phyloP scores from a whole-genome alignment of 176 grass and related monocot genomes.

The Carex parvula region DNA sequence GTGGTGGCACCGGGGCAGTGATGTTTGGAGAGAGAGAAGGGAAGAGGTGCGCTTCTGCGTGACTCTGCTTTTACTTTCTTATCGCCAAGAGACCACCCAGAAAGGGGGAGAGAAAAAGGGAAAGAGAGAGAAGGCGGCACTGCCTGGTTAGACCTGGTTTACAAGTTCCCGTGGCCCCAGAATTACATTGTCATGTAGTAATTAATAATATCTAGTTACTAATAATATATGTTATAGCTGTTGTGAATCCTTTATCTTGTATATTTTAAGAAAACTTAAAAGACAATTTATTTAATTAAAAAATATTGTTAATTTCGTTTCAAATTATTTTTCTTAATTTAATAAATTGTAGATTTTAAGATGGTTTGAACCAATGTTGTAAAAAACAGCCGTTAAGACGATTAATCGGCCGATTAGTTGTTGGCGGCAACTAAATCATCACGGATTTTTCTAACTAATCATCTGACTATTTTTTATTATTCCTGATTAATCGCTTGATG shows the following conservation, averaged over 20 bases:
- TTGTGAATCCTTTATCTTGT: background rate
- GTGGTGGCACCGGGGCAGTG: constrained; percentile 12
- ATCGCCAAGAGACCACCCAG: constrained; percentile 14
- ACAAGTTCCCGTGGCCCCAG: background rate
- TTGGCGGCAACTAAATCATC: no score
- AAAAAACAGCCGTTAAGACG: no score
- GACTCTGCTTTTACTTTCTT: constrained; percentile 36
- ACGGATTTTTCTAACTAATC: no score
- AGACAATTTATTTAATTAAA: background rate
- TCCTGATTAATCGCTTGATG: no score
- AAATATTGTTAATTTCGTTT: background rate
- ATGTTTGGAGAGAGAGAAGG: constrained; percentile 14
- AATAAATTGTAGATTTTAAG: background rate
- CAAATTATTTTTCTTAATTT: background rate
- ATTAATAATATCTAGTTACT: background rate
- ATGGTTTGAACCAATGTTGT: background rate
- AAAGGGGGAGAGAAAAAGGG: background rate
- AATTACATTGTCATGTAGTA: background rate
- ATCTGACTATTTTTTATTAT: no score
- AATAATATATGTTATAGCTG: background rate
- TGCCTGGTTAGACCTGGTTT: background rate
- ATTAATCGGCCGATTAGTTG: no score
- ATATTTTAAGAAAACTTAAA: background rate
- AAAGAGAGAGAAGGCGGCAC: background rate
- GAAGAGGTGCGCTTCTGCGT: constrained; percentile 29